Percentiles rank a stretch among this genome's conserved stretches.
These are phyloP conservation scores for Volvox africanus DNA, from an alignment of 139 green algal species.

Conservation along the genomic window DNA sequence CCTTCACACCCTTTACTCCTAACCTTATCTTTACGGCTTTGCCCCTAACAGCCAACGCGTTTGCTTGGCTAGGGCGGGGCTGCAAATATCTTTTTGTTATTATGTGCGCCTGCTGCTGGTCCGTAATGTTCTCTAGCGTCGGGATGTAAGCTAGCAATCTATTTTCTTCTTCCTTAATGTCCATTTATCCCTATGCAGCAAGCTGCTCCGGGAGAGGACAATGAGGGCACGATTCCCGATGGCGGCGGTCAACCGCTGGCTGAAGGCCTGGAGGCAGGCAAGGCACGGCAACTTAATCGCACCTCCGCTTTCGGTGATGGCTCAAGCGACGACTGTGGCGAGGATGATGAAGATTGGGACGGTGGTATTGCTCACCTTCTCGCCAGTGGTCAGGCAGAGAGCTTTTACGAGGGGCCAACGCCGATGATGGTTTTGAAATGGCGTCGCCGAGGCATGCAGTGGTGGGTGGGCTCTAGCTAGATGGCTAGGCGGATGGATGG, in stretches of 20 bases:
- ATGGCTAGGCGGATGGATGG: neutral
- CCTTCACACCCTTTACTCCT: too few relatives aligned
- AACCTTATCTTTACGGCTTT: too few relatives aligned
- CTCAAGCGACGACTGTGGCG: conserved; percentile 20
- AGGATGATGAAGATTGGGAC: neutral
- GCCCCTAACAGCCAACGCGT: too few relatives aligned
- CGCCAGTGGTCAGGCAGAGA: conserved; percentile 17
- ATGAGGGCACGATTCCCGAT: neutral
- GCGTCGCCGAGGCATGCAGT: conserved; percentile 25
- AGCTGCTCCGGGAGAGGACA: neutral
- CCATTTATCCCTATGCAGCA: too few relatives aligned
- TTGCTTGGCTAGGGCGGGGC: too few relatives aligned
- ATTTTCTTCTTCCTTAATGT: too few relatives aligned
- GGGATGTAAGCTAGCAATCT: too few relatives aligned
- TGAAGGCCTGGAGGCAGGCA: neutral
- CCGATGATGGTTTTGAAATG: conserved; percentile 22
- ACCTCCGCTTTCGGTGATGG: neutral
- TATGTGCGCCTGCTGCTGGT: too few relatives aligned
- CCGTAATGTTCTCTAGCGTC: too few relatives aligned
- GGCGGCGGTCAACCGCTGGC: neutral
- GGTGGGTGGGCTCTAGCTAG: neutral
- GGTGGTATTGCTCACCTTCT: conserved; percentile 22
- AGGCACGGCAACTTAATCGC: neutral
- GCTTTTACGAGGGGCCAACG: conserved; percentile 10
- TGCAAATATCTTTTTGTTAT: too few relatives aligned